phyloP scores from a whole-genome alignment of 305 asterid species.

The Ajuga reptans region DNA sequence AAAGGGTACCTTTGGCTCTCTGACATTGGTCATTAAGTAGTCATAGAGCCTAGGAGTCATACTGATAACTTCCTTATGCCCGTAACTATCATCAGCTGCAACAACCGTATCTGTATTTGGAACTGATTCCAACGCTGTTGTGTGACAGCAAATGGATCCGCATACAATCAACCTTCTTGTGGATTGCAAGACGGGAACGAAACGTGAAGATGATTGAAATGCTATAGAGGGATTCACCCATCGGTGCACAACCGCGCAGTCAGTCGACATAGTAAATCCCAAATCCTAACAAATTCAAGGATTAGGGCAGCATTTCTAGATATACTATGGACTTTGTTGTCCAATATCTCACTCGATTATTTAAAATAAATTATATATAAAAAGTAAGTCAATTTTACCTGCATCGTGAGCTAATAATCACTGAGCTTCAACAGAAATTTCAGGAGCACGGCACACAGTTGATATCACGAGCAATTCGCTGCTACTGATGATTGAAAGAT shows the following conservation, averaged over 20 bases:
- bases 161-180: conserved; percentile 15
- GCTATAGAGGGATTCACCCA: conserved; percentile 26
- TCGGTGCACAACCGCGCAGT: conserved; percentile 28
- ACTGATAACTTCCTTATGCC: conserved; percentile 70
- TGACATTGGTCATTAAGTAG: conserved; percentile 66
- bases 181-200: conserved; percentile 19
- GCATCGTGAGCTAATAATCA: not conserved
- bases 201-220: conserved; percentile 16
- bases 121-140: conserved; percentile 32
- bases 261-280: conserved; percentile 27
- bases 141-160: conserved; percentile 11
- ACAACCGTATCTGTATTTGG: conserved; percentile 35
- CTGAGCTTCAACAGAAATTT: not conserved
- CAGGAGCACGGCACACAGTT: not conserved
- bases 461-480: not conserved
- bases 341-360: not conserved
- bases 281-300: conserved; percentile 24
- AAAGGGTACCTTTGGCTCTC: conserved; percentile 65
- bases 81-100: conserved; percentile 45
- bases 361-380: not conserved
- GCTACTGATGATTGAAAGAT: not conserved
- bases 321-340: not conserved
- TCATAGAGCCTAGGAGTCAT: conserved; percentile 60
- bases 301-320: conserved; percentile 17
- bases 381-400: not conserved